Evolutionary conservation across 768 basidiomycete species (phyloP).

Genomic region (Cyclocybe cylindracea): DNA sequence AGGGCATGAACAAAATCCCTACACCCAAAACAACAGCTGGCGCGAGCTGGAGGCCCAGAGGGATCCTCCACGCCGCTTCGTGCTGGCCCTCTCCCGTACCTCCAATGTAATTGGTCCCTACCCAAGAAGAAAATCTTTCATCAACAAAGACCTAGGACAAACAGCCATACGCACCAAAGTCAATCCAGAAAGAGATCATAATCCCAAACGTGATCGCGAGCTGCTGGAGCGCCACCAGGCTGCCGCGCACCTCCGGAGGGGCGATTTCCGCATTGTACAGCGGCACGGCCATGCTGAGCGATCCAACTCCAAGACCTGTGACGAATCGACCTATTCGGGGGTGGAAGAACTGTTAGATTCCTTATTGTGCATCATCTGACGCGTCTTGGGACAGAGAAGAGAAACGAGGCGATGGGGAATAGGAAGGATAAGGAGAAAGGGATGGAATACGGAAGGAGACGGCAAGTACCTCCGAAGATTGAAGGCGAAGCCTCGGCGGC

Average conservation of each 20-base stretch:
- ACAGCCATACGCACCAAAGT: slow-evolving; percentile 41
- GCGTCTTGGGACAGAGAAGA: too few relatives aligned
- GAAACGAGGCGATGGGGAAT: too few relatives aligned
- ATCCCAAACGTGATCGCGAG: slow-evolving; percentile 82
- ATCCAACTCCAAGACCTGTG: slow-evolving; percentile 81
- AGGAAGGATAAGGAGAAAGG: too few relatives aligned
- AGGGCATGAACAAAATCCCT: slow-evolving; percentile 78
- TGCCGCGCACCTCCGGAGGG: slow-evolving; percentile 81
- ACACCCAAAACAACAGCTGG: slow-evolving; percentile 71
- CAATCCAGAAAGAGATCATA: slow-evolving; percentile 63
- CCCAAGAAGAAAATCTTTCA: slow-evolving; percentile 39
- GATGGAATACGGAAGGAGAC: too few relatives aligned
- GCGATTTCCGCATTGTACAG: slow-evolving; percentile 74
- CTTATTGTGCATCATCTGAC: too few relatives aligned
- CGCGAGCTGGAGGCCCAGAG: slow-evolving; percentile 71
- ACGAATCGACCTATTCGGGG: slow-evolving; percentile 58
- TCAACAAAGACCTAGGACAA: not conserved
- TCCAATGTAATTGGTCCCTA: slow-evolving; percentile 69
- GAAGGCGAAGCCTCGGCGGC: slow-evolving; percentile 55
- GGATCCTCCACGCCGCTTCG: slow-evolving; percentile 76
- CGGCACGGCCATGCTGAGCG: slow-evolving; percentile 81
- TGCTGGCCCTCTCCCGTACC: slow-evolving; percentile 56
- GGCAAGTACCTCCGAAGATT: slow-evolving; percentile 57
- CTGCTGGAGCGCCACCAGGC: slow-evolving; percentile 80
- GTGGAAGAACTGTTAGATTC: not conserved